Base-by-base conservation (phyloP, 805 yeast genomes). In the Pichia kluyveri region DNA sequence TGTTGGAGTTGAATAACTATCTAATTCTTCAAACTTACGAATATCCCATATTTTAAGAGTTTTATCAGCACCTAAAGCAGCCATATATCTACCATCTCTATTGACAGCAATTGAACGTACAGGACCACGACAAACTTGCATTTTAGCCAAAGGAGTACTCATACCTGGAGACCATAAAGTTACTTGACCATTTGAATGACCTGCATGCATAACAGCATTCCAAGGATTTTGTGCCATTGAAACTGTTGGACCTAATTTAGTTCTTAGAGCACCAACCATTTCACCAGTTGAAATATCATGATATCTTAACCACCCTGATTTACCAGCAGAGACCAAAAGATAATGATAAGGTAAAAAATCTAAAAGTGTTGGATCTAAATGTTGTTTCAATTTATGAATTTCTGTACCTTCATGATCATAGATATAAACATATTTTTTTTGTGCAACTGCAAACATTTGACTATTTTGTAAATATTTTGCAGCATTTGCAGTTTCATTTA, bases 251-350 rank as follows among this genome's bases (percentile, higher is more conserved):
- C 99, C 99, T 53, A 86, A 66, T 63, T 85, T 88, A 9, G 97
- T 89, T 61, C 90, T 76, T 31, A 81, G 69, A 63, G 93, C 98
- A 41, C 88, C 73, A 1, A 90, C 93, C 34, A 88, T 69, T 42
- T 73, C 77, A 51, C 99, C 99, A 0, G 98, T 93, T 4, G 96
- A 83, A 2, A 90, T 95, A 66, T 93, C 99, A 60, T 93, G 98
- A 66, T 87, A 93, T 67, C 86, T 87, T 51, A 93, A 72, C 66
- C 75, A 85, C 7, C 96, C 96, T 3, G 95, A 79, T 56, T 85
- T 81, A 40, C 99, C 98, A 1, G 95, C 88, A 0, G 96, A 79
- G 1, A 83, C 89, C 43, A 93, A 72, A 38, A 93, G 69, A 58
- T 83, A 90, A 67, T 93, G 99, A 63, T 90, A 93, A 1, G 98